Percentiles rank a stretch among this genome's conserved stretches.
These are phyloP conservation scores for Corymbia calophylla DNA, from an alignment of 441 rosid genomes.

Conservation along the genomic window DNA sequence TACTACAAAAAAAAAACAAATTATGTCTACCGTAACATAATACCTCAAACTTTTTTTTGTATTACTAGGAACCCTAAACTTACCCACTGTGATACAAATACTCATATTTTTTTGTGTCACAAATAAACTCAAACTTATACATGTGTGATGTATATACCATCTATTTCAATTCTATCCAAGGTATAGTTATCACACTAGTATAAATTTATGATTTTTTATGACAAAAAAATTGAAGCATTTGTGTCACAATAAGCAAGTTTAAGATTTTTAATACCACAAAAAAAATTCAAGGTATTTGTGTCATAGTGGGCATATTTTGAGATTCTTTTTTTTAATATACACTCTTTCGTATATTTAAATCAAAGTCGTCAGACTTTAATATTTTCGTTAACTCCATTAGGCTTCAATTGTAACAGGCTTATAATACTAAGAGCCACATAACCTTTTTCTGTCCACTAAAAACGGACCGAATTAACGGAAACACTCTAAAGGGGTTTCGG, in stretches of 20 bases:
- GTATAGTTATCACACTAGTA: too few relatives aligned
- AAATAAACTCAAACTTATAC: not conserved
- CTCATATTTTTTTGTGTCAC: too few relatives aligned
- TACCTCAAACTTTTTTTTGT: not conserved
- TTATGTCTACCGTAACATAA: too few relatives aligned
- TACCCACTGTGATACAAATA: too few relatives aligned
- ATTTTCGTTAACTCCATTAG: not conserved
- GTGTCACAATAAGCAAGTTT: not conserved
- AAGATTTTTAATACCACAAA: not conserved
- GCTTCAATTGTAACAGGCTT: not conserved
- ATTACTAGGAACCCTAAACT: too few relatives aligned
- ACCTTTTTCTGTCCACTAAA: not conserved
- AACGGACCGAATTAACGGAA: not conserved
- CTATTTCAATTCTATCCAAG: not conserved
- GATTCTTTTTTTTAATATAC: too few relatives aligned
- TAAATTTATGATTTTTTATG: not conserved
- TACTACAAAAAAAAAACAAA: too few relatives aligned
- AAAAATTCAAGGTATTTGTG: too few relatives aligned
- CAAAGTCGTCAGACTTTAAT: not conserved
- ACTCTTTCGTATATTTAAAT: not conserved
- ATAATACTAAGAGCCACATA: not conserved
- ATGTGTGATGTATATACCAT: too few relatives aligned
- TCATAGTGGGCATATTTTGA: not conserved
- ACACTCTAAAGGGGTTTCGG: too few relatives aligned
- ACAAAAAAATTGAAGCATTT: not conserved